A percentile compares a stretch with the other conserved stretches of the same genome.
Conservation (phyloP, 129 eudicot species). For the Artemisia argyi region DNA sequence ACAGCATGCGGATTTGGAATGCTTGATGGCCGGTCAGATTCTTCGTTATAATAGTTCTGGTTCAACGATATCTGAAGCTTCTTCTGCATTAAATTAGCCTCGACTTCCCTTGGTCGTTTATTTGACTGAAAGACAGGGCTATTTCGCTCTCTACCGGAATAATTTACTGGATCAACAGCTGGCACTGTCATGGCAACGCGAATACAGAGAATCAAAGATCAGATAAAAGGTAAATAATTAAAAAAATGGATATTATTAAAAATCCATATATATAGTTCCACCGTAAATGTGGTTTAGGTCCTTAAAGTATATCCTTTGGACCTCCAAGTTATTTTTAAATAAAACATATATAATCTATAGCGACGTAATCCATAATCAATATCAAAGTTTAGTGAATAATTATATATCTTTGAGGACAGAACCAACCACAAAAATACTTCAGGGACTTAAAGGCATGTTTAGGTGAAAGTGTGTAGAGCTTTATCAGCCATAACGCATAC, state of each 20-base stretch:
- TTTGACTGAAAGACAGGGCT: constrained; percentile 50
- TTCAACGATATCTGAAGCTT: constrained; percentile 73
- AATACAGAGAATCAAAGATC: constrained; percentile 17
- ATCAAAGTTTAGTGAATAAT: too few relatives aligned
- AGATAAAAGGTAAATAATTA: not conserved
- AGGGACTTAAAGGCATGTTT: not conserved
- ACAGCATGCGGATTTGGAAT: constrained; percentile 71
- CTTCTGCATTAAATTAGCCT: constrained; percentile 66
- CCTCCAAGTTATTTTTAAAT: too few relatives aligned
- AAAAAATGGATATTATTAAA: not conserved
- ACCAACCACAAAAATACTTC: too few relatives aligned
- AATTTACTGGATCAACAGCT: constrained; percentile 63
- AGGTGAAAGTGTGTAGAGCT: not conserved
- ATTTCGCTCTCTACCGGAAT: constrained; percentile 59
- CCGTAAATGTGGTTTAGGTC: too few relatives aligned
- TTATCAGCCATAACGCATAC: not conserved
- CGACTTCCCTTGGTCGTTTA: constrained; percentile 63
- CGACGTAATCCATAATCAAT: too few relatives aligned
- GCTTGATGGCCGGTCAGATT: constrained; percentile 54
- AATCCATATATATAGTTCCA: not conserved
- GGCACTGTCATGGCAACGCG: constrained; percentile 48
- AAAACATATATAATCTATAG: too few relatives aligned
- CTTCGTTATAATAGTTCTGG: constrained; percentile 58
- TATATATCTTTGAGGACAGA: too few relatives aligned
- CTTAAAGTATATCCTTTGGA: too few relatives aligned